Conservation (phyloP, 1,284 basidiomycete genomes). For the Porodaedalea pini region DNA sequence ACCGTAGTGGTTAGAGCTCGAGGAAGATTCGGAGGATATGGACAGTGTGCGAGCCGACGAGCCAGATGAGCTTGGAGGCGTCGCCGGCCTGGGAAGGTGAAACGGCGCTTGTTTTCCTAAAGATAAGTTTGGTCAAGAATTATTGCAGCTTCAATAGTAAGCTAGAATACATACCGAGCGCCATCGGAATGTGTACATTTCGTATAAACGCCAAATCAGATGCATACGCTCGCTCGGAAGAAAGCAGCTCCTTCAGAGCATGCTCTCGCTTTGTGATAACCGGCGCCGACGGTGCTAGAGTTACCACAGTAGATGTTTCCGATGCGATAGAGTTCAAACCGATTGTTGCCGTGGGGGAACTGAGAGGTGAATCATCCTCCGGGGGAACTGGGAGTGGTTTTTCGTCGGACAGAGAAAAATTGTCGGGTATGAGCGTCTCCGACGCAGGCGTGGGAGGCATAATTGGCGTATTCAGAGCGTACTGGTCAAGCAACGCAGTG, state of each 20-base stretch:
- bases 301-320: conserved; percentile 13
- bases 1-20: conserved; percentile 32
- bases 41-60: conserved; percentile 50
- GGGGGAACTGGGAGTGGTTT: conserved; percentile 19
- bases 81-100: conserved; percentile 29
- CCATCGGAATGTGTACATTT: conserved; percentile 79
- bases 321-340: conserved; percentile 4
- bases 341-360: conserved; percentile 14
- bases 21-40: conserved; percentile 52
- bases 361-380: conserved; percentile 2
- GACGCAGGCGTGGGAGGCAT: conserved; percentile 8
- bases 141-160: background rate
- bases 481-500: conserved; percentile 10
- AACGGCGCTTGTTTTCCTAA: conserved; percentile 47
- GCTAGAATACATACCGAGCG: conserved; percentile 48
- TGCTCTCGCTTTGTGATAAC: conserved; percentile 72
- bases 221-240: conserved; percentile 85
- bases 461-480: conserved; percentile 1
- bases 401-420: conserved; percentile 10
- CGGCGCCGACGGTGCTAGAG: conserved; percentile 22
- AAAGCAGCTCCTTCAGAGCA: conserved; percentile 78
- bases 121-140: background rate
- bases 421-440: conserved; percentile 3
- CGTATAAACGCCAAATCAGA: conserved; percentile 82
- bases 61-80: conserved; percentile 33